Percentiles rank a stretch among this genome's conserved stretches.
These are phyloP conservation scores for Arabidopsis suecica DNA, from an alignment of 345 rosid genomes.

Conservation along the genomic window DNA sequence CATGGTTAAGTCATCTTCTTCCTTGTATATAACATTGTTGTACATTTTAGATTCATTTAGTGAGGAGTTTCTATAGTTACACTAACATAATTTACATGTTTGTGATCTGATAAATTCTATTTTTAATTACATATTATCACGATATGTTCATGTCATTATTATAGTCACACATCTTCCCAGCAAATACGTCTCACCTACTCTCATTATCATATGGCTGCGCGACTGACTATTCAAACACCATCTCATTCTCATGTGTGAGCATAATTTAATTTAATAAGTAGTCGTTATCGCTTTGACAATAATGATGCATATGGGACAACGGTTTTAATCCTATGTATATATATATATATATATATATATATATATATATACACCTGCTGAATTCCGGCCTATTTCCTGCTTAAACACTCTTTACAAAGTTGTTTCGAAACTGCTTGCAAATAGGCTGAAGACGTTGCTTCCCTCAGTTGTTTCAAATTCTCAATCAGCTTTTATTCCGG, in stretches of 20 bases:
- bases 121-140: slow-evolving; percentile 4
- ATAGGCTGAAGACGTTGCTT: no score
- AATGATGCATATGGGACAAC: slow-evolving; percentile 2
- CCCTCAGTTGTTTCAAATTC: no score
- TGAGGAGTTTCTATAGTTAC: no score
- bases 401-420: no score
- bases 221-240: slow-evolving; percentile 30
- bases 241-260: slow-evolving; percentile 2
- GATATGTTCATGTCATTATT: slow-evolving; percentile 11
- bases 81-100: neutral
- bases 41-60: no score
- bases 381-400: no score
- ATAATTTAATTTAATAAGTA: slow-evolving; percentile 2
- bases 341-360: no score
- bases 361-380: no score
- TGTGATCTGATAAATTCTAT: neutral
- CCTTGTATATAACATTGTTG: no score
- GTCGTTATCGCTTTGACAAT: slow-evolving; percentile 23
- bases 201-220: slow-evolving; percentile 19
- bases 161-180: slow-evolving; percentile 7
- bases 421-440: no score
- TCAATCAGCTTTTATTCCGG: no score
- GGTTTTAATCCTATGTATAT: neutral
- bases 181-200: slow-evolving; percentile 4
- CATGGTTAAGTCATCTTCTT: no score